These are phyloP conservation scores for slime mould (Dictyostelium discoideum) DNA, from an alignment of 78 protist genomes.

Conservation along the genomic window dicty_2.7 NC_007090.3:710501-711000, in stretches of 20 bases:
- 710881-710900: slow-evolving; percentile 5
- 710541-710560: slow-evolving; percentile 59
- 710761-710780: background rate
- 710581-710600: slow-evolving; percentile 38
- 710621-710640: background rate
- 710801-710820: background rate
- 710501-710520: background rate
- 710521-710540: slow-evolving; percentile 57
- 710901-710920: background rate
- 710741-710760: background rate
- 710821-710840: slow-evolving; percentile 4
- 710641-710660: background rate
- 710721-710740: background rate
- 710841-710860: slow-evolving; percentile 7
- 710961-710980: slow-evolving; percentile 13
- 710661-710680: background rate
- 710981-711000: slow-evolving; percentile 5
- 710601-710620: slow-evolving; percentile 31
- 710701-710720: background rate
- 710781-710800: slow-evolving; percentile 41
- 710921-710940: slow-evolving; percentile 34
- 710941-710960: slow-evolving; percentile 32
- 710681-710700: background rate
- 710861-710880: background rate
- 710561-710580: slow-evolving; percentile 10